These are phyloP conservation scores for Septoria linicola DNA, from an alignment of 2,329 filamentous ascomycete genomes.

Conservation along the genomic window DNA sequence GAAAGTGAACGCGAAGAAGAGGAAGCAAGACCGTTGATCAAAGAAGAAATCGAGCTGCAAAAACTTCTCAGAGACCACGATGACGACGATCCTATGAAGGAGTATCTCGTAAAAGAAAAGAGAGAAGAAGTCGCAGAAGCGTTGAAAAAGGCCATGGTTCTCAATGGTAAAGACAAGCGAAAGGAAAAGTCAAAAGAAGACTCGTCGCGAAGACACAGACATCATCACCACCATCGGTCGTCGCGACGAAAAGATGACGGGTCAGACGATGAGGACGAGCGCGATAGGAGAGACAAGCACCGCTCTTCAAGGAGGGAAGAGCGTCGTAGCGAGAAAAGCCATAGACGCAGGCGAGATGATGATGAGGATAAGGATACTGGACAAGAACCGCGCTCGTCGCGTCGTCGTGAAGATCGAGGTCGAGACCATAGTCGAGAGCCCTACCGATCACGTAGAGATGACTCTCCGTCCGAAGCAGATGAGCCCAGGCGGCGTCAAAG, in stretches of 20 bases:
- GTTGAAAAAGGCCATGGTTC: conserved; percentile 54
- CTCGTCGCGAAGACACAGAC: conserved; percentile 46
- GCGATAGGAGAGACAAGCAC: not conserved
- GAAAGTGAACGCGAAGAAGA: conserved; percentile 42
- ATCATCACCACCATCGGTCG: conserved; percentile 46
- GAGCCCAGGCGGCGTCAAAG: not conserved
- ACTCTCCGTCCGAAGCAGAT: not conserved
- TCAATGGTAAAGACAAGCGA: conserved; percentile 53
- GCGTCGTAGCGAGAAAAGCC: not conserved
- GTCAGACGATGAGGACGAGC: not conserved
- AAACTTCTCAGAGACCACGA: conserved; percentile 71
- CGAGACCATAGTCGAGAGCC: not conserved
- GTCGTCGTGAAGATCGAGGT: not conserved
- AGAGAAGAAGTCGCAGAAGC: conserved; percentile 80
- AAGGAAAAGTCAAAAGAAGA: conserved; percentile 27
- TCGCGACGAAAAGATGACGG: not conserved
- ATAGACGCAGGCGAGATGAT: not conserved
- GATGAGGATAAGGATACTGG: not conserved
- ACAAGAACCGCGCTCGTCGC: too few species aligned
- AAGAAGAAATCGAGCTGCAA: conserved; percentile 78
- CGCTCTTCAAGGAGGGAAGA: not conserved
- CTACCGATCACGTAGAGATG: not conserved
- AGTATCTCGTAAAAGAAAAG: conserved; percentile 84
- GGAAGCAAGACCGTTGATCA: conserved; percentile 62
- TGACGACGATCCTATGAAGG: conserved; percentile 97